Conservation (phyloP, 1,284 basidiomycete species). For the Ustilago vetiveriae region DNA sequence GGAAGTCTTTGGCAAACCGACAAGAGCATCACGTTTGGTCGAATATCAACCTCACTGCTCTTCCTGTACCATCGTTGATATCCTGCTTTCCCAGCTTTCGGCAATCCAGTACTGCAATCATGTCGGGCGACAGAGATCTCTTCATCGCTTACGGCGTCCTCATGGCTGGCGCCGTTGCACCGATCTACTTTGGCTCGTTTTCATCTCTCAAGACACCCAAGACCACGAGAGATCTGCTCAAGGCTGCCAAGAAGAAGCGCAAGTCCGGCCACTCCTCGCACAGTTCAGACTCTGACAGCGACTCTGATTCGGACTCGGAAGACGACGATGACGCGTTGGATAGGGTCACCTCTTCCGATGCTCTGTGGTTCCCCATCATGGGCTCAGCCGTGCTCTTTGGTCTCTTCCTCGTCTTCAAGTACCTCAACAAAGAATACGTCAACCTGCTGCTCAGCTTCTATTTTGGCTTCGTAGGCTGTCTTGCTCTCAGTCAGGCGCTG, state of each 20-base stretch:
- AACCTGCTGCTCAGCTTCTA: constrained; percentile 61
- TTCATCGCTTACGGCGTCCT: constrained; percentile 59
- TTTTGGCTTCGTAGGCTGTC: constrained; percentile 60
- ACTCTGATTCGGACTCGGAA: constrained; percentile 49
- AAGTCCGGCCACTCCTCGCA: constrained; percentile 9
- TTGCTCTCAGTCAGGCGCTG: constrained; percentile 54
- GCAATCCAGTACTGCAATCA: constrained; percentile 6
- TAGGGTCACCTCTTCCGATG: constrained; percentile 58
- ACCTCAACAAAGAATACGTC: constrained; percentile 60
- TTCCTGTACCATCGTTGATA: too few species aligned
- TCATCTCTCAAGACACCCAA: constrained; percentile 59
- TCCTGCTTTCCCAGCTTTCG: too few species aligned
- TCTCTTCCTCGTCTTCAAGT: constrained; percentile 63
- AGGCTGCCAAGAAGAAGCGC: constrained; percentile 37
- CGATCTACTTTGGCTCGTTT: constrained; percentile 61
- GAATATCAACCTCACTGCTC: too few species aligned
- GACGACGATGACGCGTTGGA: constrained; percentile 47
- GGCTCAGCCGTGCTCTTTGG: constrained; percentile 60
- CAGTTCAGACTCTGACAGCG: constrained; percentile 21
- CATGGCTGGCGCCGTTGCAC: constrained; percentile 51
- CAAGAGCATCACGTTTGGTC: too few species aligned
- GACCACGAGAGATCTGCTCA: constrained; percentile 51
- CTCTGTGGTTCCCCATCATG: constrained; percentile 64
- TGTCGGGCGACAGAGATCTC: constrained; percentile 45
- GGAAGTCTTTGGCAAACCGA: too few species aligned